These are phyloP conservation scores for Rubroboletus satanas DNA, from an alignment of 768 basidiomycete genomes.

Conservation along the genomic window DNA sequence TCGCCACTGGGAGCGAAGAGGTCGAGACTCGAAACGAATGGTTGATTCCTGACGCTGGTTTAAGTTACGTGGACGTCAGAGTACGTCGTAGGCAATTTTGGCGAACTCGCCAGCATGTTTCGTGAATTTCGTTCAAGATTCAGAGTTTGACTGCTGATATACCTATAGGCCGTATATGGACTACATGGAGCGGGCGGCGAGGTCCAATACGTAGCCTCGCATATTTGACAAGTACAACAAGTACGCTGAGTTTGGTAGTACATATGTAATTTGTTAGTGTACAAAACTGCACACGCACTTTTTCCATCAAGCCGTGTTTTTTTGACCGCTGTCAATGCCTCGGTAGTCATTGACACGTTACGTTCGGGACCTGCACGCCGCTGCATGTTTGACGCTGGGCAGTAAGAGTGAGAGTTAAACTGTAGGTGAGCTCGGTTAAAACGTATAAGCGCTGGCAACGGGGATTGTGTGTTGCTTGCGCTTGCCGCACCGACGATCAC, in stretches of 20 bases:
- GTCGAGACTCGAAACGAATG: slow-evolving; percentile 10
- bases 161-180: not conserved
- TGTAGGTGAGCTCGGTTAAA: not conserved
- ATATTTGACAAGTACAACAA: not conserved
- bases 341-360: not conserved
- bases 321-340: not conserved
- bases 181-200: not conserved
- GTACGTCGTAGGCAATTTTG: not conserved
- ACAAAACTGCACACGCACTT: not conserved
- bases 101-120: not conserved
- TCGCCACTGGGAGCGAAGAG: slow-evolving; percentile 30
- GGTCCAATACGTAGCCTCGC: not conserved
- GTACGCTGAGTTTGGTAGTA: not conserved
- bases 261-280: slow-evolving; percentile 11
- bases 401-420: not conserved
- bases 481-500: not conserved
- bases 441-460: slow-evolving; percentile 2
- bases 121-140: not conserved
- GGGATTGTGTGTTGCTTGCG: not conserved
- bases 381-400: not conserved
- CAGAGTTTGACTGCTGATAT: not conserved
- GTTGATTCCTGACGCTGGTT: slow-evolving; percentile 11
- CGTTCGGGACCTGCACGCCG: not conserved
- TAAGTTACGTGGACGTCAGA: not conserved
- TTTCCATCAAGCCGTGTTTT: not conserved